Evolutionary conservation across 345 rosid species (phyloP).

Genomic region (Trapa bicornis): DNA sequence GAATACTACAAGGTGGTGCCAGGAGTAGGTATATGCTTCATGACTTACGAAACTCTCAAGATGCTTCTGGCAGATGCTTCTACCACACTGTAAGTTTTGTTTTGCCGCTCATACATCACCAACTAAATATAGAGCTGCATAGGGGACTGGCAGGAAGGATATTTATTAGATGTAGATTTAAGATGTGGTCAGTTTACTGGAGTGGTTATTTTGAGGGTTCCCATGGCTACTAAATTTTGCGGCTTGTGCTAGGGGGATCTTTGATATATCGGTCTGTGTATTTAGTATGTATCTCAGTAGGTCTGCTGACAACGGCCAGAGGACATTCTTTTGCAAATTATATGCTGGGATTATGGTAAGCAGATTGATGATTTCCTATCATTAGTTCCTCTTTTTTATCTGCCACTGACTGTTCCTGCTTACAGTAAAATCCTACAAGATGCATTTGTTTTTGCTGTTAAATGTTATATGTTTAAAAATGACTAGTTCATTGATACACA

Average conservation of each 20-base stretch:
- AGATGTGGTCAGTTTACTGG: neutral
- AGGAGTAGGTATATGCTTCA: conserved; percentile 86
- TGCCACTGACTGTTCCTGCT: no score
- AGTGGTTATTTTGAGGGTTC: neutral
- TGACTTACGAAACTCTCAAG: conserved; percentile 84
- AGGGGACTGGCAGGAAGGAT: neutral
- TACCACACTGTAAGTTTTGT: conserved; percentile 22
- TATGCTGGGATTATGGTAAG: neutral
- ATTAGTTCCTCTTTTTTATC: no score
- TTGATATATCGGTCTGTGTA: neutral
- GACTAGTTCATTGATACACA: no score
- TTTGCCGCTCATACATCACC: conserved; percentile 15
- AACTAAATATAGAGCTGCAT: neutral
- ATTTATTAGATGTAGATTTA: neutral
- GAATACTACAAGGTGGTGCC: conserved; percentile 95
- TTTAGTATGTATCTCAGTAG: neutral
- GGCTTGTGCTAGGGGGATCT: neutral
- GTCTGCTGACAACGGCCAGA: neutral
- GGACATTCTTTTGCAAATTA: neutral
- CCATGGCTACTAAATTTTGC: neutral
- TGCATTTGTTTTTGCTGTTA: no score
- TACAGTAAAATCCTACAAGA: no score
- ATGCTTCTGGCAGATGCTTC: conserved; percentile 40
- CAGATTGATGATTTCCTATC: no score
- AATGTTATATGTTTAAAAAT: no score